Evolutionary conservation across 805 yeast genomes (phyloP).

Genomic region (Metschnikowia bowlesiae): DNA sequence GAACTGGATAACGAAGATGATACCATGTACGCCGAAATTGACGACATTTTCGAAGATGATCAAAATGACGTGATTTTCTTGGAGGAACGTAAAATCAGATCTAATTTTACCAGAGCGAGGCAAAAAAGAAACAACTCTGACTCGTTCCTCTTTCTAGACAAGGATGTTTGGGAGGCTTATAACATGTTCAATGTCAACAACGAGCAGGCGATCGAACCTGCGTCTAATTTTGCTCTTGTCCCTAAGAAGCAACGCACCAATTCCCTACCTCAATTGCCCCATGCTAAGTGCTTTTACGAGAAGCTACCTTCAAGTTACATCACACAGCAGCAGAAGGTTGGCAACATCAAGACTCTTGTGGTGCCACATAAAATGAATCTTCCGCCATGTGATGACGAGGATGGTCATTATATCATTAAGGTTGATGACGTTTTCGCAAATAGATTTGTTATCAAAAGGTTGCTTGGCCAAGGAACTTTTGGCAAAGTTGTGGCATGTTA

Average conservation of each 20-base stretch:
- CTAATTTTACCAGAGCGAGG: constrained; percentile 8
- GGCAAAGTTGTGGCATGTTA: constrained; percentile 85
- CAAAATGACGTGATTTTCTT: constrained; percentile 33
- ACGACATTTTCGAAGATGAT: constrained; percentile 21
- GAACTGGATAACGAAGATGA: constrained; percentile 16
- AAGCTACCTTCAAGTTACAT: constrained; percentile 35
- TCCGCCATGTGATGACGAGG: constrained; percentile 56
- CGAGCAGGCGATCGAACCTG: constrained; percentile 4
- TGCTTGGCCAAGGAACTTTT: constrained; percentile 90
- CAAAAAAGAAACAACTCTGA: constrained; percentile 32
- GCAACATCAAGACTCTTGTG: constrained; percentile 36
- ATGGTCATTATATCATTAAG: constrained; percentile 69
- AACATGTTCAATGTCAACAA: constrained; percentile 42
- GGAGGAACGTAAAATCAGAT: constrained; percentile 28
- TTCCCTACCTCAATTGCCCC: constrained; percentile 44
- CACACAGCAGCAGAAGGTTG: constrained; percentile 35
- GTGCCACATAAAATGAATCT: constrained; percentile 31
- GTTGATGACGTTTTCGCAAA: constrained; percentile 64
- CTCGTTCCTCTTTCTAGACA: constrained; percentile 31
- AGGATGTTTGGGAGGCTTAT: constrained; percentile 39
- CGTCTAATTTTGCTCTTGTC: constrained; percentile 5
- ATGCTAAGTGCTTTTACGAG: constrained; percentile 39
- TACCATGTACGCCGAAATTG: constrained; percentile 17
- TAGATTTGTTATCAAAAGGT: constrained; percentile 59
- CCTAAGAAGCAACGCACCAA: constrained; percentile 38